phyloP scores from a whole-genome alignment of 257 asterid genomes.

The Striga asiatica region DNA sequence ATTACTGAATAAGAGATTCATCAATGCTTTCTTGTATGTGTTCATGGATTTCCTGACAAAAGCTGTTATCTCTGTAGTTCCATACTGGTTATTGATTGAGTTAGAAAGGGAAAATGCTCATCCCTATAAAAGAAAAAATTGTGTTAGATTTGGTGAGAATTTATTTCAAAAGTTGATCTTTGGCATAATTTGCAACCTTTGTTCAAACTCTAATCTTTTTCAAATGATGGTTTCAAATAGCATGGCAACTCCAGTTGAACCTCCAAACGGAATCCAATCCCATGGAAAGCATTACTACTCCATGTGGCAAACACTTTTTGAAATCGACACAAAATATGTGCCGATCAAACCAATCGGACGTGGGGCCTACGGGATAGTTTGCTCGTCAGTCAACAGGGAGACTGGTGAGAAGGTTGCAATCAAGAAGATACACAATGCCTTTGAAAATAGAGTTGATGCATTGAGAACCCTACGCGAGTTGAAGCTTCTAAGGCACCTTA shows the following conservation, averaged over 20 bases:
- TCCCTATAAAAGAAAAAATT: too few species aligned
- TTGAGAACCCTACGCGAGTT: constrained; percentile 52
- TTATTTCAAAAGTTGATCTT: neutral
- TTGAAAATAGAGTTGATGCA: constrained; percentile 55
- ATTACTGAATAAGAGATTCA: neutral
- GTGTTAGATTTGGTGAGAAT: too few species aligned
- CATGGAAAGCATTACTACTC: constrained; percentile 52
- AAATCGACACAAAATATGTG: constrained; percentile 51
- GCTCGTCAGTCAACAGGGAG: constrained; percentile 51
- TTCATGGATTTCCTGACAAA: too few species aligned
- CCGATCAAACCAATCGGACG: constrained; percentile 67
- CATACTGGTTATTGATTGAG: too few species aligned
- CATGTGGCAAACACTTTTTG: constrained; percentile 59
- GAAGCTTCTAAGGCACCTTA: constrained; percentile 57
- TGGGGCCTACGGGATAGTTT: constrained; percentile 63
- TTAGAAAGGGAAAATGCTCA: too few species aligned
- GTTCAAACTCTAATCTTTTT: neutral
- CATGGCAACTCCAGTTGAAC: constrained; percentile 70
- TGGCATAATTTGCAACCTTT: neutral
- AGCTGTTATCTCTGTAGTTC: too few species aligned
- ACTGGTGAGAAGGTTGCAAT: constrained; percentile 59
- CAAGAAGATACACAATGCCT: constrained; percentile 52
- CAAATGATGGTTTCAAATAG: constrained; percentile 14
- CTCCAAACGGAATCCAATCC: constrained; percentile 43
- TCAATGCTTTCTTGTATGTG: neutral